Base-by-base conservation (phyloP, 805 yeast genomes). In the Kockiozyma suomiensis region DNA sequence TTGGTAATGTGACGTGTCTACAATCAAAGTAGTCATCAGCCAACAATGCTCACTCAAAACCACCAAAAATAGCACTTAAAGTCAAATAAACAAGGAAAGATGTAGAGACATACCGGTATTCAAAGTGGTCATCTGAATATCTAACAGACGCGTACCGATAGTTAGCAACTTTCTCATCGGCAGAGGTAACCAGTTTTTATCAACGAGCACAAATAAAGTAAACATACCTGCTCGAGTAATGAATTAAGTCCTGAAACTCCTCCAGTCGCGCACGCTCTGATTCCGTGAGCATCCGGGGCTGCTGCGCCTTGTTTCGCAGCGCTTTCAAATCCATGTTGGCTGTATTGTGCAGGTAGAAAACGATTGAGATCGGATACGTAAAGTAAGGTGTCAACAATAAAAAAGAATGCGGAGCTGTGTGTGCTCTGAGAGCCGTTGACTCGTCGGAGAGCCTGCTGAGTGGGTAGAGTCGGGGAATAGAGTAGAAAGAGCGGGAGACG, bases 1-100 rank as follows among this genome's bases (percentile, higher is more conserved):
- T 91, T 65, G 99, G 99, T 55, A 94, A 81, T 84, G 94, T 92
- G 50, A 94, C 99, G 73, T 94, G 99, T 73, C 99, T 58, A 28
- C n/a, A 17, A 15, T 21, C 13, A 42, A 2, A 4, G 17, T 30
- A 15, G 47, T 10, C 12, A 26, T 37, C 12, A 4, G 26, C 21
- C 13, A n/a, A n/a, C n/a, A n/a, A n/a, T n/a, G n/a, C n/a, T n/a
- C n/a, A n/a, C n/a, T n/a, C n/a, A n/a, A n/a, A n/a, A n/a, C n/a
- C n/a, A n/a, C n/a, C n/a, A n/a, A n/a, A n/a, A n/a, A n/a, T n/a
- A n/a, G n/a, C n/a, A n/a, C n/a, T n/a, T n/a, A n/a, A 40, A 32
- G 12, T 2, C 10, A 26, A 19, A 50, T 25, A 23, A 33, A 21
- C 19, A 30, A 13, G 32, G 25, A 4, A 21, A 15, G 21, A 21